These are phyloP conservation scores for Pleurotus platypus DNA, from an alignment of 768 basidiomycete genomes.

Conservation along the genomic window DNA sequence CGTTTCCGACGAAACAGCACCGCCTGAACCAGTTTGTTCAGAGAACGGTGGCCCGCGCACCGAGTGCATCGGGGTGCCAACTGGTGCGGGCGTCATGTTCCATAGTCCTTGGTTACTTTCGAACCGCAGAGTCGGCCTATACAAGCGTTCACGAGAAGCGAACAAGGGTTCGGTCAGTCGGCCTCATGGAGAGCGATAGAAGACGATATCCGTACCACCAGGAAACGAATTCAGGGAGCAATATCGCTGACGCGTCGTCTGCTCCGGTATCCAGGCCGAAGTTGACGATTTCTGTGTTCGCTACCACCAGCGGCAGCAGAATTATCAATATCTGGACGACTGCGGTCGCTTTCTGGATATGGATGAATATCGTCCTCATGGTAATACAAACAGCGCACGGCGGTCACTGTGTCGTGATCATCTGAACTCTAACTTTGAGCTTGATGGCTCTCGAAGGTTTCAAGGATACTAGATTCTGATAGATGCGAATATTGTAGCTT, in stretches of 20 bases:
- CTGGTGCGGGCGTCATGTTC: conserved; percentile 37
- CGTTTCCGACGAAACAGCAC: conserved; percentile 5
- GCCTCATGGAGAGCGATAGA: not conserved
- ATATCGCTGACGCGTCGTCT: not conserved
- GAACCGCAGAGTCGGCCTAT: conserved; percentile 37
- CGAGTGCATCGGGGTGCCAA: conserved; percentile 29
- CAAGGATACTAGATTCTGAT: too few species aligned
- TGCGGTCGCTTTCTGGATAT: too few species aligned
- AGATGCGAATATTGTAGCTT: too few species aligned
- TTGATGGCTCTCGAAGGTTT: too few species aligned
- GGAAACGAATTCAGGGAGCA: conserved; percentile 10
- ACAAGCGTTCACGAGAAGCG: not conserved
- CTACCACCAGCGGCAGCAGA: conserved; percentile 17
- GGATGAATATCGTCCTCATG: too few species aligned
- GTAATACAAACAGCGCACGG: too few species aligned
- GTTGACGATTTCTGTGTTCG: conserved; percentile 68
- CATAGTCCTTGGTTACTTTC: conserved; percentile 29
- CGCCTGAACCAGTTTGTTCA: not conserved
- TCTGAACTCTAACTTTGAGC: too few species aligned
- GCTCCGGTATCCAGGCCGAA: conserved; percentile 28
- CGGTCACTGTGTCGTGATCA: too few species aligned
- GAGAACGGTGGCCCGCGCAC: conserved; percentile 28
- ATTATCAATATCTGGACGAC: too few species aligned
- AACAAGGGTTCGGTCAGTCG: not conserved
- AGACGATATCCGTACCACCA: conserved; percentile 24